Conservation (phyloP, 2,329 filamentous ascomycete genomes). For the Aspergillus ibericus region DNA sequence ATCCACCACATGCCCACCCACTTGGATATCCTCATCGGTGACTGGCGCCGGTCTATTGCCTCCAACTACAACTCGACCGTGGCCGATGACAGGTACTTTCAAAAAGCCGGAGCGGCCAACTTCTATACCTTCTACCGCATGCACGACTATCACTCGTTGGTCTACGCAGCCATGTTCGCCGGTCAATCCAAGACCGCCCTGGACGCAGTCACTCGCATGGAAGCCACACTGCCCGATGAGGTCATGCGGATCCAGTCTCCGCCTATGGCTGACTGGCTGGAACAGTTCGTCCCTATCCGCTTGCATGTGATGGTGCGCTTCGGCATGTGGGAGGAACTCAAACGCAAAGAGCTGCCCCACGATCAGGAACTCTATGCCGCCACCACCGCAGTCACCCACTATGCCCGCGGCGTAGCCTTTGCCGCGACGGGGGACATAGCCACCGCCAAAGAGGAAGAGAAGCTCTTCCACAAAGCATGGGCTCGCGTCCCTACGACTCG, state of each 20-base stretch:
- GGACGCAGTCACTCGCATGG: slow-evolving; percentile 58
- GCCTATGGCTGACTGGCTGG: slow-evolving; percentile 77
- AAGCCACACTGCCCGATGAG: slow-evolving; percentile 61
- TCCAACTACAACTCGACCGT: slow-evolving; percentile 66
- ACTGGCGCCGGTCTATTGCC: slow-evolving; percentile 65
- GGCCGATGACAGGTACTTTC: slow-evolving; percentile 67
- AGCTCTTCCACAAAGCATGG: slow-evolving; percentile 53
- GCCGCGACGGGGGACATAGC: slow-evolving; percentile 57
- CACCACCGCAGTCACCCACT: slow-evolving; percentile 65
- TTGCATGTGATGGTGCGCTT: slow-evolving; percentile 71
- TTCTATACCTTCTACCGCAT: slow-evolving; percentile 60
- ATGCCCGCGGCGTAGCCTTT: slow-evolving; percentile 65
- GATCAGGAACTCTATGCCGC: slow-evolving; percentile 64
- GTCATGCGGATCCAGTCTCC: slow-evolving; percentile 65
- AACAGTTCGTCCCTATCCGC: slow-evolving; percentile 65
- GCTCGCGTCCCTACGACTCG: slow-evolving; percentile 58
- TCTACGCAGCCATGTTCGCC: slow-evolving; percentile 75
- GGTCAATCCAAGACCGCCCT: slow-evolving; percentile 63
- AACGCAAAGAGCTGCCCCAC: slow-evolving; percentile 55
- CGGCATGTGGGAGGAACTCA: slow-evolving; percentile 67
- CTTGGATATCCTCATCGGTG: slow-evolving; percentile 69
- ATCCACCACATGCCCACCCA: slow-evolving; percentile 75
- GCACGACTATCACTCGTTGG: slow-evolving; percentile 40
- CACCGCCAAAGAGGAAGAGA: slow-evolving; percentile 53
- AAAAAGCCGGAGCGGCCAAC: slow-evolving; percentile 57